Conservation (phyloP, 495 filamentous ascomycete species). For the Neurospora cerealis region DNA sequence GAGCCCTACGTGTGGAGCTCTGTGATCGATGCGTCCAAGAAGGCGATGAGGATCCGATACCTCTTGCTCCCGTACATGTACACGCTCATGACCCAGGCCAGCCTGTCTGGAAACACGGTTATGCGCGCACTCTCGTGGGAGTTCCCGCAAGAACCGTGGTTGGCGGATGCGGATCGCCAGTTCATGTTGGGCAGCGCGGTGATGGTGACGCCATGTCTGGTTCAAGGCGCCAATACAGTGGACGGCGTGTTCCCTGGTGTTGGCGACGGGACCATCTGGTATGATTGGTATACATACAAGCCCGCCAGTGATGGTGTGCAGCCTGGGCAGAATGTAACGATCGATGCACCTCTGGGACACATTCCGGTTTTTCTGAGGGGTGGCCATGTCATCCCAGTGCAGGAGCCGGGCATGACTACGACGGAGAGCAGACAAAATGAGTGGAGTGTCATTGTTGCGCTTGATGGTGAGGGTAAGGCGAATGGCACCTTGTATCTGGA, state of each 20-base stretch:
- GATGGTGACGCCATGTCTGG: conserved; percentile 64
- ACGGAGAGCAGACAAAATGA: conserved; percentile 52
- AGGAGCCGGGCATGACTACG: conserved; percentile 63
- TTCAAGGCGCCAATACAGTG: conserved; percentile 52
- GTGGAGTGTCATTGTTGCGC: conserved; percentile 59
- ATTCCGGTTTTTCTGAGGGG: conserved; percentile 72
- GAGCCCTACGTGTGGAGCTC: conserved; percentile 69
- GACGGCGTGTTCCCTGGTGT: conserved; percentile 72
- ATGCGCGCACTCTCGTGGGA: conserved; percentile 81
- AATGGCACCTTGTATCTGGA: conserved; percentile 67
- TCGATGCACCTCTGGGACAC: conserved; percentile 65
- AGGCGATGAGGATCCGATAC: conserved; percentile 68
- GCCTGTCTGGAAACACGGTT: conserved; percentile 59
- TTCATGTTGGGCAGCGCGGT: conserved; percentile 67
- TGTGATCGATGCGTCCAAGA: conserved; percentile 54
- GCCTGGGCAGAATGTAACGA: conserved; percentile 57
- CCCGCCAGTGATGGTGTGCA: conserved; percentile 37
- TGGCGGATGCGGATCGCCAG: conserved; percentile 59
- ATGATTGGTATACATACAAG: conserved; percentile 67
- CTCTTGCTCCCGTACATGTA: conserved; percentile 71
- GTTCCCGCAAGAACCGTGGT: conserved; percentile 64
- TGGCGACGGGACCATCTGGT: conserved; percentile 50
- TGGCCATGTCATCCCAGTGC: conserved; percentile 57
- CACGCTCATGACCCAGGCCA: conserved; percentile 64
- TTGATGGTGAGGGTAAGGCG: conserved; percentile 47